Percentiles rank a stretch among this genome's conserved stretches.
Conservation (phyloP, 164 flowering plant species). For the Chloranthus sessilifolius region DNA sequence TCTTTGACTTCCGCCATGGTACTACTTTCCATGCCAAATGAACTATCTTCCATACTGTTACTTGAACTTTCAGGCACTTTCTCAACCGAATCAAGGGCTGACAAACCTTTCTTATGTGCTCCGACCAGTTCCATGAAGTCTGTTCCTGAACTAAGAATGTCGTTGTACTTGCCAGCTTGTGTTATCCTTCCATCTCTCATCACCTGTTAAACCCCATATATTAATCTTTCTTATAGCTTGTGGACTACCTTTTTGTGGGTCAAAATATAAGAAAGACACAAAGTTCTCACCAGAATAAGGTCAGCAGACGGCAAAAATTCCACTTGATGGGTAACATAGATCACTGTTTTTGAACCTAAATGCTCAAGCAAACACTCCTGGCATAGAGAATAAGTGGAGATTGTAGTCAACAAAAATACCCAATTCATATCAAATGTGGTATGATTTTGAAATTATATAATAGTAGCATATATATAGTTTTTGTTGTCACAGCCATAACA, state of each 20-base stretch:
- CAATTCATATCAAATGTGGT: too few relatives aligned
- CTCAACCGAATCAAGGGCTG: slow-evolving; percentile 37
- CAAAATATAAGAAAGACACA: background rate
- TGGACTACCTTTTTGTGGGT: too few relatives aligned
- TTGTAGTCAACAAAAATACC: too few relatives aligned
- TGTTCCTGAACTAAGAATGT: slow-evolving; percentile 50
- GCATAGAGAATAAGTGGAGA: too few relatives aligned
- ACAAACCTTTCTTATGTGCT: slow-evolving; percentile 61
- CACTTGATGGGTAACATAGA: slow-evolving; percentile 73
- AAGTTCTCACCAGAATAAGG: slow-evolving; percentile 46
- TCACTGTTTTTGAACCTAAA: slow-evolving; percentile 53
- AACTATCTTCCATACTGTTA: slow-evolving; percentile 13
- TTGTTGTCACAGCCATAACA: too few relatives aligned
- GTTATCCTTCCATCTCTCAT: slow-evolving; percentile 62
- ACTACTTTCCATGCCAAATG: background rate
- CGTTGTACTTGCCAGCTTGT: slow-evolving; percentile 69
- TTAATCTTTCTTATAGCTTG: too few relatives aligned
- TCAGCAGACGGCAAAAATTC: slow-evolving; percentile 73
- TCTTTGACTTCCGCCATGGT: slow-evolving; percentile 10
- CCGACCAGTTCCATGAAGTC: slow-evolving; percentile 80
- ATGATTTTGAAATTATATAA: too few relatives aligned
- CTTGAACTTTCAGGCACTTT: slow-evolving; percentile 5
- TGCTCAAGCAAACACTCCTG: slow-evolving; percentile 64
- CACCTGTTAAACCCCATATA: slow-evolving; percentile 30
- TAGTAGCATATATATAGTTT: too few relatives aligned